A percentile compares a stretch with the other conserved stretches of the same genome.
Evolutionary conservation across 2,329 filamentous ascomycete genomes (phyloP).

Genomic region (Alternaria incomplexa): DNA sequence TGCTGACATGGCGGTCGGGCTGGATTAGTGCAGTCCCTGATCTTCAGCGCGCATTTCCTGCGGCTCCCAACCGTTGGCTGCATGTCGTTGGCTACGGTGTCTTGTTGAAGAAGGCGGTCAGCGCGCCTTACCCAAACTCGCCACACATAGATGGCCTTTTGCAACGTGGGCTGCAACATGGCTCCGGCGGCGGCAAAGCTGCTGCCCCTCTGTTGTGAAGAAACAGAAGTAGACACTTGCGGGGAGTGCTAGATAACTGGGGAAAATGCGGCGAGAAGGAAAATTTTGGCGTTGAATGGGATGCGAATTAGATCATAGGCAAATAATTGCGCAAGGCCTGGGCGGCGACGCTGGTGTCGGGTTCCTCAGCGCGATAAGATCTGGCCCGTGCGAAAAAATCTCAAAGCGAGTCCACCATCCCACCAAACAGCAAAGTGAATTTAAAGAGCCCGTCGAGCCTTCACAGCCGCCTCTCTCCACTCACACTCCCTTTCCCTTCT

Average conservation of each 20-base stretch:
- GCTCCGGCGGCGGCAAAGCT: conserved; percentile 2
- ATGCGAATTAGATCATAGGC: conserved; percentile 11
- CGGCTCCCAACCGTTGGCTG: conserved; percentile 15
- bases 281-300: conserved; percentile 9
- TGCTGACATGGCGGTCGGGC: background rate
- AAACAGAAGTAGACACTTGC: background rate
- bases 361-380: conserved; percentile 1
- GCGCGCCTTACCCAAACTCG: conserved; percentile 27
- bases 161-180: conserved; percentile 24
- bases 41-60: conserved; percentile 22
- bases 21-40: conserved; percentile 15
- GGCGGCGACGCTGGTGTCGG: background rate
- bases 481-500: conserved; percentile 37
- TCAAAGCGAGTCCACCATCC: conserved; percentile 23
- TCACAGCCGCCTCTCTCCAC: conserved; percentile 20
- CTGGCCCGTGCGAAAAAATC: conserved; percentile 18
- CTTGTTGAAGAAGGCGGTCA: conserved; percentile 29
- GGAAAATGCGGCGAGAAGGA: conserved; percentile 19
- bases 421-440: conserved; percentile 11
- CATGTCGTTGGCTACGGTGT: conserved; percentile 14
- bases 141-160: conserved; percentile 29
- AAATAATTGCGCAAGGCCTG: background rate
- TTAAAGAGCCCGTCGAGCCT: conserved; percentile 30
- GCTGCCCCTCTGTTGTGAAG: background rate
- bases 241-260: conserved; percentile 3